phyloP scores from a whole-genome alignment of 2,329 filamentous ascomycete genomes.

The Diaporthe citrichinensis region DNA sequence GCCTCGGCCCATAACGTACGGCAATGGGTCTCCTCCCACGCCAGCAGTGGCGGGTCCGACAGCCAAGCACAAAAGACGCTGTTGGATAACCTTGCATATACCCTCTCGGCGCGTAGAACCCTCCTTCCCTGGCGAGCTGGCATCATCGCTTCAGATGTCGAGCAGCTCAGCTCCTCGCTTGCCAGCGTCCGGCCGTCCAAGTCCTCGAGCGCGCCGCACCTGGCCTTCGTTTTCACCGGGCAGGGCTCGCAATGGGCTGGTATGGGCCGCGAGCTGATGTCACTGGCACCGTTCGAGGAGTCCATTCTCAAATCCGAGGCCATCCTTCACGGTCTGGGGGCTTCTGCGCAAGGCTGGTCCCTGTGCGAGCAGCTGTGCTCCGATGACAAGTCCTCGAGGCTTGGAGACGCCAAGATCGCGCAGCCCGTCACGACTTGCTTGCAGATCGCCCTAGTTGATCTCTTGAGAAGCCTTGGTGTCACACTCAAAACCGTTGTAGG shows the following conservation, averaged over 20 bases:
- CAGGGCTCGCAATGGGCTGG: slow-evolving; percentile 46
- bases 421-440: slow-evolving; percentile 51
- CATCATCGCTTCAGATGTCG: slow-evolving; percentile 41
- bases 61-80: not conserved
- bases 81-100: slow-evolving; percentile 45
- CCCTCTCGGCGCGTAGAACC: slow-evolving; percentile 46
- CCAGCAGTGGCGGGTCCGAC: not conserved
- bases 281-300: slow-evolving; percentile 41
- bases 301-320: slow-evolving; percentile 44
- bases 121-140: slow-evolving; percentile 47
- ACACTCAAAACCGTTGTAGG: slow-evolving; percentile 52
- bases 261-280: slow-evolving; percentile 45
- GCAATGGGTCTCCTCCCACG: not conserved
- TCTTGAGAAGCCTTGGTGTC: slow-evolving; percentile 51
- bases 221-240: slow-evolving; percentile 52
- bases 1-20: not conserved
- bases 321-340: slow-evolving; percentile 44
- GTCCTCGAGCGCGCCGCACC: not conserved
- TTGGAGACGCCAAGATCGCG: slow-evolving; percentile 48
- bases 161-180: slow-evolving; percentile 15
- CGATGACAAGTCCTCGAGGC: slow-evolving; percentile 27
- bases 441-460: slow-evolving; percentile 59
- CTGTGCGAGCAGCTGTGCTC: slow-evolving; percentile 47
- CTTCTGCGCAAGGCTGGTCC: slow-evolving; percentile 42
- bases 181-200: slow-evolving; percentile 4